Evolutionary conservation across 208 protist genomes (phyloP).

Genomic region (Ichthyophonus hoferi): DNA sequence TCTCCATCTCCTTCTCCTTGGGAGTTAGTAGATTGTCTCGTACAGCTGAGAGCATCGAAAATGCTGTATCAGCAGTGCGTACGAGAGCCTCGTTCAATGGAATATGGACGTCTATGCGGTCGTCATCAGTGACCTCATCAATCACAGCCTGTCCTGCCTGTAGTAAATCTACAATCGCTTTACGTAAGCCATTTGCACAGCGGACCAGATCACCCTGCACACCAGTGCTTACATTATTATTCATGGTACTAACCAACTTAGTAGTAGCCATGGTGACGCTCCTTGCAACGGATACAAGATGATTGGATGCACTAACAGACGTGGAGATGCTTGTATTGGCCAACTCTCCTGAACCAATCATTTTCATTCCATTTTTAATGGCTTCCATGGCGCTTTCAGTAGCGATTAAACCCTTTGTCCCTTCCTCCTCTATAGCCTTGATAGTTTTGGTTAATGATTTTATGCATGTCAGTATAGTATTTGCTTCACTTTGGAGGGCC

Average conservation of each 20-base stretch:
- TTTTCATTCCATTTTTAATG: constrained; percentile 5
- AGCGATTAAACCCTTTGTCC: constrained; percentile 8
- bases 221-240: not conserved
- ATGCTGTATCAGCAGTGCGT: not conserved
- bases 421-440: constrained; percentile 36
- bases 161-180: constrained; percentile 30
- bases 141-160: not conserved
- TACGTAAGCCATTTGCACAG: constrained; percentile 19
- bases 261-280: constrained; percentile 29
- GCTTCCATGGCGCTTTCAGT: constrained; percentile 29
- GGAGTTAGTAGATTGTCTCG: not conserved
- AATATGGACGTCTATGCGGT: not conserved
- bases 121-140: not conserved
- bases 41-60: not conserved
- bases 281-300: not conserved
- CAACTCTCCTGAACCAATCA: not conserved
- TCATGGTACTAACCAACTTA: constrained; percentile 29
- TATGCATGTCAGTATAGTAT: not conserved
- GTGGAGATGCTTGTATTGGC: not conserved
- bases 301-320: too few relatives aligned
- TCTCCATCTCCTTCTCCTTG: not conserved
- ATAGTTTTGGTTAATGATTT: not conserved
- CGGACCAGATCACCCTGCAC: constrained; percentile 13
- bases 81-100: not conserved
- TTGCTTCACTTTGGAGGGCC: not conserved